Evolutionary conservation across 345 rosid species (phyloP), one percentile per base, ranked within the genome.

Genomic region (Schrenkiella parvula): DNA sequence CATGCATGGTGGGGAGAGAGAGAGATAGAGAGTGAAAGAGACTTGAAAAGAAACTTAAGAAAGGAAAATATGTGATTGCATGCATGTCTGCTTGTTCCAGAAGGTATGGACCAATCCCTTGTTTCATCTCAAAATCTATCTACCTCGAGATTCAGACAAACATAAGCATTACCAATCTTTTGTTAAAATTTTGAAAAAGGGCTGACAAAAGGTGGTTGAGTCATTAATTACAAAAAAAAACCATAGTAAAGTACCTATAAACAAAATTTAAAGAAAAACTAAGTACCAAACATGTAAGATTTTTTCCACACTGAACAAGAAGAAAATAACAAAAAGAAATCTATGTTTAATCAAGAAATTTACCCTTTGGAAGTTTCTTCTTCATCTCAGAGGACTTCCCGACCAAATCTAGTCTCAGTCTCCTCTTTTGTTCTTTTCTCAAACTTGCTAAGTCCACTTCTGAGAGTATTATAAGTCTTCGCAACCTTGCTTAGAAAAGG

Each of bases 131-230:
- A 55, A 37, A 66, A 8, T 32, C 34, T 57, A 58, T 61, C 62
- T 53, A 68, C 74, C 64, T 68, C 79, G 74, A 75, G 74, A 67
- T 42, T 75, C 56, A 68, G 68, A 61, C 15, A 43, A 18, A 35
- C 58, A 43, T 54, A 61, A 52, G 34, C 43, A 31, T 38, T 23
- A 61, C 64, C 55, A 53, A 32, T 42, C 2, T 59, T 32, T 32
- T 54, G 68, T 52, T 28, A 19, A 50, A 21, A 1, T 22, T 63
- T 50, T 67, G 55, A 32, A 39, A 22, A 47, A n/a, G 41, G 3
- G 70, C 74, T 68, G 79, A 61, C 79, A 43, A 55, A 35, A 68
- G 63, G 74, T 75, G 0, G 79, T 68, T 75, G 79, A 52, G 68
- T 42, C 48, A 75, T 75, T 75, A 68, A 59, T 42, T 58, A 38